These are phyloP conservation scores for Metschnikowia dekortorum DNA, from an alignment of 805 yeast species.

Conservation along the genomic window DNA sequence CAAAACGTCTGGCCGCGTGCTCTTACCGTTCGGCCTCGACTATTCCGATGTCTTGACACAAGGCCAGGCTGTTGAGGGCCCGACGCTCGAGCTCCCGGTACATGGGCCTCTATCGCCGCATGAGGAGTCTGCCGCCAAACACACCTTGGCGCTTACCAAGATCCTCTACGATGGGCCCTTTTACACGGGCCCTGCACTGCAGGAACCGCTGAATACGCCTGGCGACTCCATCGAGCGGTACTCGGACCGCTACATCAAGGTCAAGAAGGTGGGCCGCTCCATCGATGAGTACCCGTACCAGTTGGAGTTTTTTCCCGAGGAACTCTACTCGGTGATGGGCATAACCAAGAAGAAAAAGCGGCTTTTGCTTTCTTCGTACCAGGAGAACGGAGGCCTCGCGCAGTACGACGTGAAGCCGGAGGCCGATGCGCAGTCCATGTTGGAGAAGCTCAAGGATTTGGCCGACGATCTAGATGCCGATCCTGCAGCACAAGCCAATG, in stretches of 20 bases:
- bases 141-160: slow-evolving; percentile 49
- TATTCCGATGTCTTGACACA: slow-evolving; percentile 51
- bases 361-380: slow-evolving; percentile 40
- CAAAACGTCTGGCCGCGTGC: slow-evolving; percentile 41
- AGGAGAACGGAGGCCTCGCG: slow-evolving; percentile 35
- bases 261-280: slow-evolving; percentile 64
- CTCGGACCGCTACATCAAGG: slow-evolving; percentile 73
- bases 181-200: slow-evolving; percentile 51
- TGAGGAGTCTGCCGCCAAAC: slow-evolving; percentile 53
- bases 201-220: slow-evolving; percentile 20
- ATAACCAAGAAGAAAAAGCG: slow-evolving; percentile 50
- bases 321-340: slow-evolving; percentile 70
- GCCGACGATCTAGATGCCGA: slow-evolving; percentile 45
- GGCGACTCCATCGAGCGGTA: slow-evolving; percentile 75
- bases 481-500: slow-evolving; percentile 40
- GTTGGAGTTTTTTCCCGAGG: slow-evolving; percentile 69
- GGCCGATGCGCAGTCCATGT: slow-evolving; percentile 31
- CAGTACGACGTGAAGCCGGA: slow-evolving; percentile 29
- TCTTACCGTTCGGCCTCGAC: slow-evolving; percentile 70
- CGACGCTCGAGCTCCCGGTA: slow-evolving; percentile 56
- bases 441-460: slow-evolving; percentile 35
- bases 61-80: slow-evolving; percentile 32
- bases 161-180: slow-evolving; percentile 64
- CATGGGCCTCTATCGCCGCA: slow-evolving; percentile 50
- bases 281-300: slow-evolving; percentile 76